phyloP scores from a whole-genome alignment of 106 monocot genomes.

The Phalaenopsis aphrodite region DNA sequence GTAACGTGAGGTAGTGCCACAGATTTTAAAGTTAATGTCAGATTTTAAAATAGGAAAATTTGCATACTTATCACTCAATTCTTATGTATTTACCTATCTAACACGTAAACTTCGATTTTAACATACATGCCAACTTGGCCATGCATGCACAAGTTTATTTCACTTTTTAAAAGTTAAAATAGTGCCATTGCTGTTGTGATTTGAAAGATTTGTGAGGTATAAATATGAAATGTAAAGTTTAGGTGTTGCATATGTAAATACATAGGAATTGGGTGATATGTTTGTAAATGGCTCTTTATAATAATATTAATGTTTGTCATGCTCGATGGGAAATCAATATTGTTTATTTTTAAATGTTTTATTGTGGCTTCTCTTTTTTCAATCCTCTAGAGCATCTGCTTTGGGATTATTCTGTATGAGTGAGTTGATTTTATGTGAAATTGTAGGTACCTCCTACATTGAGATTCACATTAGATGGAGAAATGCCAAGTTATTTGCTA shows the following conservation, averaged over 20 bases:
- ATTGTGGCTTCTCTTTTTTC: not conserved
- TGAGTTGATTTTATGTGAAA: constrained; percentile 2
- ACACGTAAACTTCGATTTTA: too few species aligned
- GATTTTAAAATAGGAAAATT: not conserved
- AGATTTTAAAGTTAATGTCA: not conserved
- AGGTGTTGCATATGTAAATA: too few species aligned
- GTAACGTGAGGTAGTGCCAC: not conserved
- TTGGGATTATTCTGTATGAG: not conserved
- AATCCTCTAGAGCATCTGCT: not conserved
- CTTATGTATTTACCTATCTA: too few species aligned
- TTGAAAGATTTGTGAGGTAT: too few species aligned
- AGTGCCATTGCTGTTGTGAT: too few species aligned
- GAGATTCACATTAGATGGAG: constrained; percentile 88
- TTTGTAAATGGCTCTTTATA: too few species aligned
- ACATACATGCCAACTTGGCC: too few species aligned
- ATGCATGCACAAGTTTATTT: too few species aligned
- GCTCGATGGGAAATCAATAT: not conserved
- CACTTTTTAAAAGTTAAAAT: too few species aligned
- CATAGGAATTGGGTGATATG: too few species aligned
- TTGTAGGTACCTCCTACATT: constrained; percentile 89
- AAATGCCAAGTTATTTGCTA: constrained; percentile 92
- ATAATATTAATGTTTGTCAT: not conserved
- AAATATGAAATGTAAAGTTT: too few species aligned
- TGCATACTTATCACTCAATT: too few species aligned
- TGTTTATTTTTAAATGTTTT: not conserved